A percentile compares a stretch with the other conserved stretches of the same genome.
Conservation (phyloP, 2,329 filamentous ascomycete genomes). For the Chaetomiaceae sp. region DNA sequence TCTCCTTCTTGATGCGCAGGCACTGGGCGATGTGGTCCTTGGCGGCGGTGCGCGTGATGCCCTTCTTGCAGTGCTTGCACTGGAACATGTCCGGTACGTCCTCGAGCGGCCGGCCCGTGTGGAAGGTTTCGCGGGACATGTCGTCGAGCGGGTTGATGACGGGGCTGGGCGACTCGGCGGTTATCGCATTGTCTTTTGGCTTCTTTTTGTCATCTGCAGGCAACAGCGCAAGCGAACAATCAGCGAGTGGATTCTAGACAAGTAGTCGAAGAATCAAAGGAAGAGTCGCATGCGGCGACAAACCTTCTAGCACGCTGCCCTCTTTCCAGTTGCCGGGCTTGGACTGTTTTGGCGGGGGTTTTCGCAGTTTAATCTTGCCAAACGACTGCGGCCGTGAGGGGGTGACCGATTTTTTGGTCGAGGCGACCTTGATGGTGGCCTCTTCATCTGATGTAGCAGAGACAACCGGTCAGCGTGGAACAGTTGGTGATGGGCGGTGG, state of each 20-base stretch:
- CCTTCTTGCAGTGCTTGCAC: constrained; percentile 94
- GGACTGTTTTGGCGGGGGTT: constrained; percentile 55
- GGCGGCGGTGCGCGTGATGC: constrained; percentile 69
- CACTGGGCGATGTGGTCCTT: constrained; percentile 80
- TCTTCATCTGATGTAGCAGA: constrained; percentile 44
- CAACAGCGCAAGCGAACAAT: too few species aligned
- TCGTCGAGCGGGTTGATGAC: constrained; percentile 69
- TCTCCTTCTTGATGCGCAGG: constrained; percentile 77
- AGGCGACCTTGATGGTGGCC: constrained; percentile 58
- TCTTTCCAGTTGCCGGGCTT: constrained; percentile 71
- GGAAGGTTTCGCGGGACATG: constrained; percentile 71
- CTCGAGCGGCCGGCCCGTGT: constrained; percentile 74
- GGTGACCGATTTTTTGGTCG: constrained; percentile 43
- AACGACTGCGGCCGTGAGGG: constrained; percentile 36
- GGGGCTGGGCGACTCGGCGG: constrained; percentile 48
- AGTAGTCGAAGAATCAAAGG: background rate
- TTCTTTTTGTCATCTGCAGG: constrained; percentile 53
- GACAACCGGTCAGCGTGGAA: background rate
- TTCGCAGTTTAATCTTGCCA: constrained; percentile 59
- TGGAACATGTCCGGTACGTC: constrained; percentile 74
- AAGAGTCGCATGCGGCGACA: background rate
- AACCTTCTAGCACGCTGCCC: constrained; percentile 57
- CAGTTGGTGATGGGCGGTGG: background rate
- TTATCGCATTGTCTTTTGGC: constrained; percentile 38
- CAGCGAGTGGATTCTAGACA: background rate